A percentile compares a stretch with the other conserved stretches of the same genome.
Conservation (phyloP, 306 rosid species). For the barrel medic (Medicago truncatula) region MtrunA17r5.0-ANR NC_053045.1:45243001-45243500, state of each 20-base stretch:
- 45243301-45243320: neutral
- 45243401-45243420: too few relatives aligned
- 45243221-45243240: neutral
- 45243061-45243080: slow-evolving; percentile 38
- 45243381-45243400: neutral
- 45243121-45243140: slow-evolving; percentile 74
- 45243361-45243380: neutral
- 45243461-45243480: slow-evolving; percentile 70
- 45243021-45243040: slow-evolving; percentile 87
- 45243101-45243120: slow-evolving; percentile 77
- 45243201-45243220: slow-evolving; percentile 45
- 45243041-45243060: slow-evolving; percentile 68
- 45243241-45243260: too few relatives aligned
- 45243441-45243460: slow-evolving; percentile 54
- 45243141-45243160: slow-evolving; percentile 69
- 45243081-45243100: slow-evolving; percentile 56
- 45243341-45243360: neutral
- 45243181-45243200: slow-evolving; percentile 73
- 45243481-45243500: slow-evolving; percentile 60
- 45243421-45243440: neutral
- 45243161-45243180: slow-evolving; percentile 61
- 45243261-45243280: too few relatives aligned
- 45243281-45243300: too few relatives aligned
- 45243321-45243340: neutral
- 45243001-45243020: slow-evolving; percentile 67